phyloP scores from a whole-genome alignment of 2,329 filamentous ascomycete species.

The Curvularia sp. region DNA sequence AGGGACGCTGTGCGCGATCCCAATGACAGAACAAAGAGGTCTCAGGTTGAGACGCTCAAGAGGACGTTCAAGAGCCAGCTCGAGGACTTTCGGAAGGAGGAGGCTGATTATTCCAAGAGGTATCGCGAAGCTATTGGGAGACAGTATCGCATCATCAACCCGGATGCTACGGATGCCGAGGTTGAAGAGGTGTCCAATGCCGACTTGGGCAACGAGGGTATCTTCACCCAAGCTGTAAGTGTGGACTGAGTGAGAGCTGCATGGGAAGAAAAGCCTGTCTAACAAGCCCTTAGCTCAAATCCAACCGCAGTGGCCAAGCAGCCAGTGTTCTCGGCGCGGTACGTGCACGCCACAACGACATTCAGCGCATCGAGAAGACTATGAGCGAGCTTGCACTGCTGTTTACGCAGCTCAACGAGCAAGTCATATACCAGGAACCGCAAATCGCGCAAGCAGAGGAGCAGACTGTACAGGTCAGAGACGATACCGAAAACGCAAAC shows the following conservation, averaged over 20 bases:
- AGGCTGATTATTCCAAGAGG: constrained; percentile 72
- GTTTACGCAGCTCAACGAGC: constrained; percentile 76
- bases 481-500: constrained; percentile 74
- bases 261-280: neutral
- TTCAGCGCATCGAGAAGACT: constrained; percentile 79
- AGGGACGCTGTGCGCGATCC: constrained; percentile 71
- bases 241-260: neutral
- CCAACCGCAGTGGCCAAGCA: constrained; percentile 76
- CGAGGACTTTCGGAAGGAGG: constrained; percentile 73
- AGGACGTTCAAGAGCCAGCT: constrained; percentile 75
- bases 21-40: constrained; percentile 70
- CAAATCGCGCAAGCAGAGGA: constrained; percentile 68
- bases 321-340: constrained; percentile 78
- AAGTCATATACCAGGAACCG: constrained; percentile 75
- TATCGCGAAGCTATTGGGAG: constrained; percentile 81
- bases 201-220: constrained; percentile 79
- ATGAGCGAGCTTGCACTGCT: constrained; percentile 73
- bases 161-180: constrained; percentile 77
- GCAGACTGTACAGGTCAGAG: constrained; percentile 70
- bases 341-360: constrained; percentile 81
- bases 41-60: constrained; percentile 74
- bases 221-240: constrained; percentile 82
- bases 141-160: constrained; percentile 83
- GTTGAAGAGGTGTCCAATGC: constrained; percentile 72
- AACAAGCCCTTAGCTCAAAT: constrained; percentile 65